These are phyloP conservation scores for Senna tora DNA, from an alignment of 306 rosid genomes.

Conservation along the genomic window DNA sequence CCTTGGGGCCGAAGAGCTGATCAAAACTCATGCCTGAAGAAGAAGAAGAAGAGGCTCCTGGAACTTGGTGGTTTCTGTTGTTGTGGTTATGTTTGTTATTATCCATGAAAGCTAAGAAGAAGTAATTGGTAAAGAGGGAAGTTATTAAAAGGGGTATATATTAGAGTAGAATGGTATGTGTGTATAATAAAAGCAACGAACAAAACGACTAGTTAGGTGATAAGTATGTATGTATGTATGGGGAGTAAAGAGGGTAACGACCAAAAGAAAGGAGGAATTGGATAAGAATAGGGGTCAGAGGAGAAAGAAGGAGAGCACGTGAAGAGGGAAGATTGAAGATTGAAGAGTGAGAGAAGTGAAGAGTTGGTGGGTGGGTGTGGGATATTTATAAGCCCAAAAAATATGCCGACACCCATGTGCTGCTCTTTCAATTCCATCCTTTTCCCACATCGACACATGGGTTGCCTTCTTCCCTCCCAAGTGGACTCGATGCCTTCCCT, in stretches of 20 bases:
- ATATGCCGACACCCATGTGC: constrained; percentile 45
- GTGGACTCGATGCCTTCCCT: constrained; percentile 40
- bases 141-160: not conserved
- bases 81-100: constrained; percentile 35
- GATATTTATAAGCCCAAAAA: constrained; percentile 56
- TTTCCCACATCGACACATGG: constrained; percentile 18
- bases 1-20: constrained; percentile 75
- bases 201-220: constrained; percentile 47
- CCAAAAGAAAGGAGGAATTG: constrained; percentile 35
- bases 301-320: constrained; percentile 31
- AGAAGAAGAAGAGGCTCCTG: constrained; percentile 53
- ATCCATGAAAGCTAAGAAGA: no score
- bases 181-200: constrained; percentile 37
- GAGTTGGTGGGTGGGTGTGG: not conserved
- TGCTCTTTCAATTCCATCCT: constrained; percentile 18
- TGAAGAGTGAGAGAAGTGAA: constrained; percentile 21
- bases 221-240: no score
- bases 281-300: constrained; percentile 47
- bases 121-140: no score
- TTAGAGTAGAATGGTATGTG: no score
- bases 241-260: constrained; percentile 37
- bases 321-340: constrained; percentile 45
- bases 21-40: constrained; percentile 59
- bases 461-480: constrained; percentile 5
- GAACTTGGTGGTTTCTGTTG: constrained; percentile 48